phyloP scores from a whole-genome alignment of 164 flowering plant genomes.

The Chimonanthus salicifolius region DNA sequence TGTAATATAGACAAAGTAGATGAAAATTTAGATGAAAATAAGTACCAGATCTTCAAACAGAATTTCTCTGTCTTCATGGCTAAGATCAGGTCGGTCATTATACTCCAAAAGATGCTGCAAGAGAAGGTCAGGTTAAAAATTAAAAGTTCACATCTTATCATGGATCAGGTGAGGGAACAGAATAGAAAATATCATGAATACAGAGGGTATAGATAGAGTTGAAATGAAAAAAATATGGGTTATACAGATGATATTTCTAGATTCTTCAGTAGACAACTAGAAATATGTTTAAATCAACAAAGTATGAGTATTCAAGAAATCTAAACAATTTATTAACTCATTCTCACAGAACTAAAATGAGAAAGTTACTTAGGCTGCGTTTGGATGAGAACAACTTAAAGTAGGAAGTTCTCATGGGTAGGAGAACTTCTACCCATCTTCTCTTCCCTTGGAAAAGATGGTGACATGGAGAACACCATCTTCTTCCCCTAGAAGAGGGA shows the following conservation, averaged over 20 bases:
- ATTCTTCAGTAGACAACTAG: neutral
- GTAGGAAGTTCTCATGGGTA: too few species aligned
- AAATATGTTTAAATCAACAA: neutral
- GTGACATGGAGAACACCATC: too few species aligned
- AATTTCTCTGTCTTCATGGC: constrained; percentile 79
- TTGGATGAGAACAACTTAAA: too few species aligned
- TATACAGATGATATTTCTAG: neutral
- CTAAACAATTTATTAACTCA: neutral
- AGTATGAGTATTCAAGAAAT: neutral
- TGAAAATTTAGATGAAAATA: neutral
- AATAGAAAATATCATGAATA: neutral
- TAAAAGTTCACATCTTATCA: neutral
- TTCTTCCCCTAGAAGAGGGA: too few species aligned
- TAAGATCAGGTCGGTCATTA: constrained; percentile 76
- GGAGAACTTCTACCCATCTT: too few species aligned
- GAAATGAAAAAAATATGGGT: neutral
- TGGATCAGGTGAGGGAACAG: neutral
- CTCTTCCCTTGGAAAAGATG: too few species aligned
- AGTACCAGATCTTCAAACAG: constrained; percentile 88
- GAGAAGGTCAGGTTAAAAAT: constrained; percentile 9
- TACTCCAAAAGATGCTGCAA: constrained; percentile 81
- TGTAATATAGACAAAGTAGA: neutral
- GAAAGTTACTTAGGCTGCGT: too few species aligned
- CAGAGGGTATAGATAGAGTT: neutral
- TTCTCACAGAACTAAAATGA: neutral